Evolutionary conservation across 768 basidiomycete genomes (phyloP).

Genomic region (Nidularia pulvinata): DNA sequence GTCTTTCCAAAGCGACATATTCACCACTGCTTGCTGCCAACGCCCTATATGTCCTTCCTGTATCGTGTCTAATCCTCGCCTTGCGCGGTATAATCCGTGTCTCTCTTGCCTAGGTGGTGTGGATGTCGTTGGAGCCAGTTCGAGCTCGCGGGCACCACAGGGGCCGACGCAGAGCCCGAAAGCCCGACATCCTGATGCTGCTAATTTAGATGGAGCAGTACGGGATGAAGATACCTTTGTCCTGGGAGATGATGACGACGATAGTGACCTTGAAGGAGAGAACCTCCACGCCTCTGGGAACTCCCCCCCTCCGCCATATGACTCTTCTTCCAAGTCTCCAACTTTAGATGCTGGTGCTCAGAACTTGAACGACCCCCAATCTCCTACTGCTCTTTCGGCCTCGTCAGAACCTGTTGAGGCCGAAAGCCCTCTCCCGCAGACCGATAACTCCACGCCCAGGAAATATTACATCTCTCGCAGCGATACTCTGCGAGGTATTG

Average conservation of each 20-base stretch:
- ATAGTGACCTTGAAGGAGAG: slow-evolving; percentile 19
- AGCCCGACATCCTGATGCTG: not conserved
- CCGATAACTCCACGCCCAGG: slow-evolving; percentile 10
- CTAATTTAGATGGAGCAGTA: slow-evolving; percentile 52
- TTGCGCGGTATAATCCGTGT: slow-evolving; percentile 72
- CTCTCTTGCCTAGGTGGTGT: slow-evolving; percentile 66
- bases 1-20: slow-evolving; percentile 19
- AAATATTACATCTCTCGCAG: slow-evolving; percentile 54
- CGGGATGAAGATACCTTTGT: slow-evolving; percentile 66
- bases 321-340: not conserved
- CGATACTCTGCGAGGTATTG: slow-evolving; percentile 68
- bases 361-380: slow-evolving; percentile 6
- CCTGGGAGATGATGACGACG: slow-evolving; percentile 64
- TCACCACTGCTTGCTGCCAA: slow-evolving; percentile 62
- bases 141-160: not conserved
- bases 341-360: not conserved
- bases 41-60: slow-evolving; percentile 67
- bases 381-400: not conserved
- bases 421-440: slow-evolving; percentile 1
- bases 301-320: not conserved
- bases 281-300: slow-evolving; percentile 14
- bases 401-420: not conserved
- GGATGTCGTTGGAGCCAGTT: slow-evolving; percentile 25
- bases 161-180: slow-evolving; percentile 1
- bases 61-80: slow-evolving; percentile 56